Percentiles rank a stretch among this genome's conserved stretches.
Evolutionary conservation across 2,329 filamentous ascomycete species (phyloP).

Genomic region (Paramyrothecium roridum): DNA sequence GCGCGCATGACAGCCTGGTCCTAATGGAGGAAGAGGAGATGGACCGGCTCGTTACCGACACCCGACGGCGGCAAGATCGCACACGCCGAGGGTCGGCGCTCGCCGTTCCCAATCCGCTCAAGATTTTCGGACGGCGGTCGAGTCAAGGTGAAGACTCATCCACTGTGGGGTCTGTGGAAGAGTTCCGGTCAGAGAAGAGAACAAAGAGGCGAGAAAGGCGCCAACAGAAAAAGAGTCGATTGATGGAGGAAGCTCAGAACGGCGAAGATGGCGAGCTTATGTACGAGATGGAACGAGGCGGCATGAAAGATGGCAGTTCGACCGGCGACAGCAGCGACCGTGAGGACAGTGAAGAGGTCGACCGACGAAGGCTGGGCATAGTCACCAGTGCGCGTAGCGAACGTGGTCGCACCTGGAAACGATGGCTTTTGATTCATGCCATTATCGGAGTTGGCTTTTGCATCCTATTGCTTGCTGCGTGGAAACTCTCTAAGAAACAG

Average conservation of each 20-base stretch:
- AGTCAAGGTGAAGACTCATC: constrained; percentile 30
- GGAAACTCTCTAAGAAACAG: constrained; percentile 52
- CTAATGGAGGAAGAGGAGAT: constrained; percentile 74
- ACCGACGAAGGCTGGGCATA: constrained; percentile 49
- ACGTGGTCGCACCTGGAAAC: constrained; percentile 51
- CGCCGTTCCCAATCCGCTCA: constrained; percentile 47
- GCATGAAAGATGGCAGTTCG: constrained; percentile 62
- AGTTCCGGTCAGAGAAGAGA: constrained; percentile 48
- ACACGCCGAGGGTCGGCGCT: constrained; percentile 48
- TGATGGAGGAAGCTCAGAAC: constrained; percentile 50
- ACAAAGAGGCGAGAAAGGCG: constrained; percentile 46
- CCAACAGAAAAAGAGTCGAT: constrained; percentile 48
- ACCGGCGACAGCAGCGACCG: constrained; percentile 61
- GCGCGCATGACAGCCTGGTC: constrained; percentile 66
- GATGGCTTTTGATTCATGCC: constrained; percentile 50
- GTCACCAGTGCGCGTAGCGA: constrained; percentile 42
- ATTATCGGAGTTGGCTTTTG: constrained; percentile 52
- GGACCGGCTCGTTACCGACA: constrained; percentile 55
- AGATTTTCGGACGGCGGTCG: constrained; percentile 35
- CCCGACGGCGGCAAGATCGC: constrained; percentile 46
- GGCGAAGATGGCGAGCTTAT: constrained; percentile 75
- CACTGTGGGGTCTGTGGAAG: constrained; percentile 43
- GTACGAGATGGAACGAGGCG: constrained; percentile 88
- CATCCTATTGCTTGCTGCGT: constrained; percentile 53
- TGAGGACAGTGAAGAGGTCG: constrained; percentile 56